A percentile compares a stretch with the other conserved stretches of the same genome.
phyloP scores from a whole-genome alignment of 352 stramenopile genomes.

The Nothophytophthora sp. region DNA sequence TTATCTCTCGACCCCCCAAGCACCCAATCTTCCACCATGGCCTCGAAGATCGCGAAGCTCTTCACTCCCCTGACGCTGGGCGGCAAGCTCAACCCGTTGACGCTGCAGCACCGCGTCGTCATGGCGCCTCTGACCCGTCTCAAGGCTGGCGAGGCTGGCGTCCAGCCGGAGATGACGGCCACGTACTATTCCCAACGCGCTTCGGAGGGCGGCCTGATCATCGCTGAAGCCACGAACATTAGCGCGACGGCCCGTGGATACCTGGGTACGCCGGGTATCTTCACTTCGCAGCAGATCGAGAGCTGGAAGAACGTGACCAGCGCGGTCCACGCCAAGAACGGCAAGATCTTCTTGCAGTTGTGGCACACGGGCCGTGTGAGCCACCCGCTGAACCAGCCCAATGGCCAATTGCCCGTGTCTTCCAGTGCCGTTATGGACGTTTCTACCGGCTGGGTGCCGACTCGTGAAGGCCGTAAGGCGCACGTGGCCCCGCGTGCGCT shows the following conservation, averaged over 20 bases:
- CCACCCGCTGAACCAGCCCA: constrained; percentile 37
- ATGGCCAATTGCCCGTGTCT: constrained; percentile 46
- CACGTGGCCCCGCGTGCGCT: constrained; percentile 60
- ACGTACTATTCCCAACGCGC: constrained; percentile 42
- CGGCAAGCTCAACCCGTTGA: constrained; percentile 34
- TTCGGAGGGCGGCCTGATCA: constrained; percentile 48
- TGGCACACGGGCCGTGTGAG: constrained; percentile 33
- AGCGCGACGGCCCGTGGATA: constrained; percentile 32
- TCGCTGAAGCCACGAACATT: constrained; percentile 57
- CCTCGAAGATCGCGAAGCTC: constrained; percentile 27
- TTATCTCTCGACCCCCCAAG: constrained; percentile 2
- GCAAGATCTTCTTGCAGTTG: constrained; percentile 35
- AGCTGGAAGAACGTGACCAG: constrained; percentile 60
- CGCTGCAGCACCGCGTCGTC: constrained; percentile 55
- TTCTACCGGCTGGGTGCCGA: constrained; percentile 20
- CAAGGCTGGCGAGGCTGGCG: constrained; percentile 29
- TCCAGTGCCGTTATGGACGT: constrained; percentile 40
- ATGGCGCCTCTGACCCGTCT: constrained; percentile 56
- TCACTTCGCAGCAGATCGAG: constrained; percentile 38
- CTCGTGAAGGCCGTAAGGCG: constrained; percentile 31
- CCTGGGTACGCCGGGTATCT: constrained; percentile 45
- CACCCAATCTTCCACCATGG: constrained; percentile 17
- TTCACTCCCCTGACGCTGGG: constrained; percentile 32
- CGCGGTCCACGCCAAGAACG: constrained; percentile 53
- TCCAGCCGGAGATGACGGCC: constrained; percentile 36